These are phyloP conservation scores for Hymenoscyphus linearis DNA, from an alignment of 2,329 filamentous ascomycete species.

Conservation along the genomic window DNA sequence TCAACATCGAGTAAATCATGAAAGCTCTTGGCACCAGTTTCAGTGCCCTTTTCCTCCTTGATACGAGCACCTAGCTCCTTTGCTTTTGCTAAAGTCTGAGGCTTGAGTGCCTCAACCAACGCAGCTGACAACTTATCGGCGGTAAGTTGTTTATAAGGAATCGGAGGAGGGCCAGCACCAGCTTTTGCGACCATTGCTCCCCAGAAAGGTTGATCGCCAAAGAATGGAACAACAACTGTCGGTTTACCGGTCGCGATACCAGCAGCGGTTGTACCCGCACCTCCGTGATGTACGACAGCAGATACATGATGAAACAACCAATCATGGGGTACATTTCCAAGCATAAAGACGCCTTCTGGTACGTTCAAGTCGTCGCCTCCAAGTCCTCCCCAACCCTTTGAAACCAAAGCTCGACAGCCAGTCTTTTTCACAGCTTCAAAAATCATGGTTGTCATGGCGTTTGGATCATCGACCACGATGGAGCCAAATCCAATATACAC, in stretches of 20 bases:
- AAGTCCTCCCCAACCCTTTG: constrained; percentile 83
- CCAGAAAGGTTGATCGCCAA: constrained; percentile 82
- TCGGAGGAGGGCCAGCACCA: constrained; percentile 65
- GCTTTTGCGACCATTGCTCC: constrained; percentile 69
- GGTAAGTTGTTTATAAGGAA: constrained; percentile 64
- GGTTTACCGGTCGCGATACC: constrained; percentile 77
- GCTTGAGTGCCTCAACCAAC: constrained; percentile 54
- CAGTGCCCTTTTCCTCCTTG: constrained; percentile 57
- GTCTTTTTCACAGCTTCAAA: constrained; percentile 64
- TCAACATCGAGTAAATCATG: constrained; percentile 65
- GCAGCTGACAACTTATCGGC: constrained; percentile 60
- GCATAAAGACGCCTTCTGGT: constrained; percentile 75
- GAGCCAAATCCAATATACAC: constrained; percentile 82
- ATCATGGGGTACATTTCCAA: constrained; percentile 82
- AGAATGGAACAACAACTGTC: constrained; percentile 81
- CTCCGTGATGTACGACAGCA: constrained; percentile 81
- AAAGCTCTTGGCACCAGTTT: constrained; percentile 61
- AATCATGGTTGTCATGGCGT: constrained; percentile 63
- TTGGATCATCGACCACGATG: constrained; percentile 73
- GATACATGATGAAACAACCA: constrained; percentile 82
- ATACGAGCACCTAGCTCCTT: constrained; percentile 52
- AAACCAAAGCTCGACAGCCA: constrained; percentile 73
- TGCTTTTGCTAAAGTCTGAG: constrained; percentile 53
- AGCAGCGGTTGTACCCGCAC: constrained; percentile 81
- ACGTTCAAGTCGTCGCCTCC: constrained; percentile 64